These are phyloP conservation scores for Elongisporangium prolatum DNA, from an alignment of 352 stramenopile genomes.

Conservation along the genomic window DNA sequence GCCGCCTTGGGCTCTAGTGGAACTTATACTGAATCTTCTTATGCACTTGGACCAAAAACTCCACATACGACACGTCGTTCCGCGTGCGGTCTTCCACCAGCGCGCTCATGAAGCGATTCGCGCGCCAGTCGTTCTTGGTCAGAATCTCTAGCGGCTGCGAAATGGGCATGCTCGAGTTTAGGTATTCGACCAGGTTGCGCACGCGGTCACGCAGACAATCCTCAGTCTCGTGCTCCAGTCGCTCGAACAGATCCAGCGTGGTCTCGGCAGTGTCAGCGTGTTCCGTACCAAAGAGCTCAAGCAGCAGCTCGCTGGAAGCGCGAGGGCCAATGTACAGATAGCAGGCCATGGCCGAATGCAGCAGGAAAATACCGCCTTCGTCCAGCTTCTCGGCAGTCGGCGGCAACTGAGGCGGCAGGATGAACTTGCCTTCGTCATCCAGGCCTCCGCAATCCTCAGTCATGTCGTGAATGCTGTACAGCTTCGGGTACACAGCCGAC, in stretches of 20 bases:
- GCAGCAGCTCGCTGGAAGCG: constrained; percentile 55
- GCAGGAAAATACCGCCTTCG: constrained; percentile 81
- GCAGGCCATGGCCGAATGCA: constrained; percentile 84
- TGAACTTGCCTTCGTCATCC: constrained; percentile 71
- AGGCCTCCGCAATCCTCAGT: constrained; percentile 72
- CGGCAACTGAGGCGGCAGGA: constrained; percentile 68
- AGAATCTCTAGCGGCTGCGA: constrained; percentile 80
- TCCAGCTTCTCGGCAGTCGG: constrained; percentile 85
- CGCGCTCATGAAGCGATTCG: constrained; percentile 79
- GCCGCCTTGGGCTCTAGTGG: constrained; percentile 35
- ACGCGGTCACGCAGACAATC: constrained; percentile 58
- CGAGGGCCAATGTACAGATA: constrained; percentile 87
- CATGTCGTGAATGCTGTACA: constrained; percentile 87
- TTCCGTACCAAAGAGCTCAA: constrained; percentile 82
- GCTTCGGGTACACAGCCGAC: constrained; percentile 82
- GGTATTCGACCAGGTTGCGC: constrained; percentile 67
- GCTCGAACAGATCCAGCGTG: constrained; percentile 66
- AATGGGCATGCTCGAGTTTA: constrained; percentile 81
- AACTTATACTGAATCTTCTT: constrained; percentile 92
- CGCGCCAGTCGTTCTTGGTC: constrained; percentile 81
- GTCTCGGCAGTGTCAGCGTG: constrained; percentile 74
- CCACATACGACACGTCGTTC: constrained; percentile 87
- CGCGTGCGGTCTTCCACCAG: constrained; percentile 84
- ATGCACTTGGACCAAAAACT: constrained; percentile 88
- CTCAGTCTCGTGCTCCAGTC: constrained; percentile 44